Evolutionary conservation across 306 rosid species (phyloP).

Genomic region (Morella rubra): DNA sequence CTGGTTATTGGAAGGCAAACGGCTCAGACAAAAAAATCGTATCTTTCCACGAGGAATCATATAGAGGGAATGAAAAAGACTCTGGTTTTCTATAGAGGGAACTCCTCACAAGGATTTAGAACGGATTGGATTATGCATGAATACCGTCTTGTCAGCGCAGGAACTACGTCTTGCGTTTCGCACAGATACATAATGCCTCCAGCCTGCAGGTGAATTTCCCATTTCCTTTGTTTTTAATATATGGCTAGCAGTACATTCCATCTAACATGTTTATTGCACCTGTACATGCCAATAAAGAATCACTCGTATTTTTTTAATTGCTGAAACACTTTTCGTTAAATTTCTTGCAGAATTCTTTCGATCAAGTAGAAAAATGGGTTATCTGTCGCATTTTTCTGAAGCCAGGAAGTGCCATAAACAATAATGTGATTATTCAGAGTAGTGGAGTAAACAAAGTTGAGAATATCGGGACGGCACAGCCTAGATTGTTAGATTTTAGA

Average conservation of each 20-base stretch:
- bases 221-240: neutral
- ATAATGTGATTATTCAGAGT: slow-evolving; percentile 20
- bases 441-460: slow-evolving; percentile 9
- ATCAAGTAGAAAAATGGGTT: slow-evolving; percentile 69
- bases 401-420: slow-evolving; percentile 42
- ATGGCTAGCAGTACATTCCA: no score
- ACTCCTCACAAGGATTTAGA: slow-evolving; percentile 51
- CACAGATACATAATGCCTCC: slow-evolving; percentile 16
- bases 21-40: slow-evolving; percentile 66
- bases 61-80: slow-evolving; percentile 67
- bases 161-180: neutral
- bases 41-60: slow-evolving; percentile 34
- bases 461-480: slow-evolving; percentile 26
- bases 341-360: slow-evolving; percentile 36
- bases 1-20: slow-evolving; percentile 87
- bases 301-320: neutral
- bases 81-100: slow-evolving; percentile 59
- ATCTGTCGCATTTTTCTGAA: slow-evolving; percentile 62
- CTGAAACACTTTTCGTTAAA: neutral
- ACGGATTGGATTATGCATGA: slow-evolving; percentile 83
- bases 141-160: slow-evolving; percentile 56
- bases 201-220: slow-evolving; percentile 26
- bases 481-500: slow-evolving; percentile 44
- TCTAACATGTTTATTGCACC: neutral
- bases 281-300: neutral